Conservation (phyloP, 257 asterid genomes). For the Scutellaria barbata region DNA sequence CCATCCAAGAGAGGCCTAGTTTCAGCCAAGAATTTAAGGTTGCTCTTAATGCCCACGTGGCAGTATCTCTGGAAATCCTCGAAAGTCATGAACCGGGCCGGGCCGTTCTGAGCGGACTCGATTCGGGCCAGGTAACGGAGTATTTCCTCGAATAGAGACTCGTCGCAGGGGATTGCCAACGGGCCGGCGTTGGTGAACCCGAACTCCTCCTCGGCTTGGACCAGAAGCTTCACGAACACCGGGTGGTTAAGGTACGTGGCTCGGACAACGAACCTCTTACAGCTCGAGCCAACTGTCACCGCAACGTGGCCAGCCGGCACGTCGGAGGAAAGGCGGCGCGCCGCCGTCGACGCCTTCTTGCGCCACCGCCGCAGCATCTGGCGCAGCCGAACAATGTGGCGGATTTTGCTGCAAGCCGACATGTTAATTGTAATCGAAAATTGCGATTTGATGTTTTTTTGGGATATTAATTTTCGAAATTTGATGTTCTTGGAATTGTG, state of each 20-base stretch:
- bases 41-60: slow-evolving; percentile 51
- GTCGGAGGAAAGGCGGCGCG: slow-evolving; percentile 54
- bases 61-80: slow-evolving; percentile 64
- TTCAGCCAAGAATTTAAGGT: slow-evolving; percentile 59
- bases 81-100: slow-evolving; percentile 49
- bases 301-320: slow-evolving; percentile 79
- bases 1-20: slow-evolving; percentile 61
- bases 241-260: slow-evolving; percentile 66
- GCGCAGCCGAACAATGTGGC: slow-evolving; percentile 64
- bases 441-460: not conserved
- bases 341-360: slow-evolving; percentile 48
- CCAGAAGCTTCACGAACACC: slow-evolving; percentile 54
- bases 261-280: slow-evolving; percentile 57
- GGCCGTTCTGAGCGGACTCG: slow-evolving; percentile 44
- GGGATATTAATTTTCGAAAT: not conserved
- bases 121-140: slow-evolving; percentile 54
- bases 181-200: slow-evolving; percentile 69
- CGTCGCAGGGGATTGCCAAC: slow-evolving; percentile 67
- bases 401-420: slow-evolving; percentile 69
- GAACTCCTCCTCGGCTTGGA: slow-evolving; percentile 61
- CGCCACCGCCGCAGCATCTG: slow-evolving; percentile 71
- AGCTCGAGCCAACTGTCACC: slow-evolving; percentile 53
- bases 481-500: not conserved
- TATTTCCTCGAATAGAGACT: slow-evolving; percentile 57
- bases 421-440: slow-evolving; percentile 23